A percentile compares a stretch with the other conserved stretches of the same genome.
phyloP scores from a whole-genome alignment of 495 filamentous ascomycete species.

The Lepidopterella palustris region DNA sequence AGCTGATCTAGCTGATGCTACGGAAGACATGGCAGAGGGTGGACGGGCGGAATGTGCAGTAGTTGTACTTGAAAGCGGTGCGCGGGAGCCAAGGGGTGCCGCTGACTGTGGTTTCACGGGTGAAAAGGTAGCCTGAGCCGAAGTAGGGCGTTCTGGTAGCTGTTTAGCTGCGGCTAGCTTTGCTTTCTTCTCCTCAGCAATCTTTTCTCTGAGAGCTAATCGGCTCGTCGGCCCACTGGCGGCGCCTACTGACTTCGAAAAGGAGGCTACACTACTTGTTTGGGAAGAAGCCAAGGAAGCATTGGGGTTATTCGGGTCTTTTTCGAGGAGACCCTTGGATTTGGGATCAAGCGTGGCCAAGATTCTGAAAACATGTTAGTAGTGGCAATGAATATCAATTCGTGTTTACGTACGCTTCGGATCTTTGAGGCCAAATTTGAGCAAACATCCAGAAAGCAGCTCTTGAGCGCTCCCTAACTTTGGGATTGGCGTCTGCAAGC shows the following conservation, averaged over 20 bases:
- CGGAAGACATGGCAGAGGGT: constrained; percentile 22
- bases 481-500: constrained; percentile 77
- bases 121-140: constrained; percentile 62
- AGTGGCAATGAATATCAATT: neutral
- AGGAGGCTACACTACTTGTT: constrained; percentile 38
- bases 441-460: constrained; percentile 79
- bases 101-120: constrained; percentile 45
- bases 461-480: constrained; percentile 76
- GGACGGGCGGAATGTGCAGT: constrained; percentile 25
- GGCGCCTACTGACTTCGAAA: constrained; percentile 42
- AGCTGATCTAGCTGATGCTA: constrained; percentile 18
- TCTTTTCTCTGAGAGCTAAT: constrained; percentile 64
- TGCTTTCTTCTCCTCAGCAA: constrained; percentile 74
- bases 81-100: constrained; percentile 25
- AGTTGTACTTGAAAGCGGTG: constrained; percentile 25
- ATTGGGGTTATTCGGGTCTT: constrained; percentile 74
- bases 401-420: constrained; percentile 56
- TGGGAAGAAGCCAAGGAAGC: constrained; percentile 36
- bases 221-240: constrained; percentile 44
- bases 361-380: constrained; percentile 49
- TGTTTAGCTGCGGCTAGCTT: constrained; percentile 50
- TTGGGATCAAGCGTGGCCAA: constrained; percentile 67
- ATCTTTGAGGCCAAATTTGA: constrained; percentile 65
- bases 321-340: constrained; percentile 66
- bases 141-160: constrained; percentile 62